phyloP scores from a whole-genome alignment of 2,329 filamentous ascomycete species.

The Neonectria ditissima region DNA sequence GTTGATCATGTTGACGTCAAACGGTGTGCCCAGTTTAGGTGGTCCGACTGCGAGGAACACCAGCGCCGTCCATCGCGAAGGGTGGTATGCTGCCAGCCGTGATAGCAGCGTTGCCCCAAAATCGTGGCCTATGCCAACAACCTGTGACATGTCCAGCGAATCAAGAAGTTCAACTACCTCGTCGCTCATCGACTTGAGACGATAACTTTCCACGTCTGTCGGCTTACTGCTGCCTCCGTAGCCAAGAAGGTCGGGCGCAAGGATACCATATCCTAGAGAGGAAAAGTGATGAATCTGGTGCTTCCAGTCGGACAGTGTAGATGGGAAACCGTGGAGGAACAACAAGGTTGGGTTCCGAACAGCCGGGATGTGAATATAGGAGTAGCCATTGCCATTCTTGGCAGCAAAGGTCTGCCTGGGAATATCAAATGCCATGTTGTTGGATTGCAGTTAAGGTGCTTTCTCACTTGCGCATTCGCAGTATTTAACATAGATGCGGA shows the following conservation, averaged over 20 bases:
- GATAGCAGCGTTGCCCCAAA: slow-evolving; percentile 50
- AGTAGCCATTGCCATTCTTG: slow-evolving; percentile 41
- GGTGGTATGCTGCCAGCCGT: slow-evolving; percentile 44
- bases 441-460: neutral
- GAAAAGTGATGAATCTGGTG: slow-evolving; percentile 52
- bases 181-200: slow-evolving; percentile 47
- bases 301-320: slow-evolving; percentile 58
- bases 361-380: slow-evolving; percentile 46
- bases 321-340: slow-evolving; percentile 63
- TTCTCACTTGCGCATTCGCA: neutral
- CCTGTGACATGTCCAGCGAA: slow-evolving; percentile 47
- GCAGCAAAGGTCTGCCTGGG: slow-evolving; percentile 29
- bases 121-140: slow-evolving; percentile 58
- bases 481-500: slow-evolving; percentile 23
- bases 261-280: slow-evolving; percentile 54
- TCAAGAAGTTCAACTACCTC: slow-evolving; percentile 51
- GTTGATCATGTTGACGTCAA: slow-evolving; percentile 49
- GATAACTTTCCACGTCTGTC: slow-evolving; percentile 44
- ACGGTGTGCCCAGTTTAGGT: slow-evolving; percentile 42
- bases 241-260: slow-evolving; percentile 57
- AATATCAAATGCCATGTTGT: slow-evolving; percentile 22
- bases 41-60: slow-evolving; percentile 50
- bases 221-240: slow-evolving; percentile 52
- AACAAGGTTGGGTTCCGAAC: slow-evolving; percentile 52
- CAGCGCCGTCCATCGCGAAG: slow-evolving; percentile 34